Percentiles rank a stretch among this genome's conserved stretches.
Evolutionary conservation across 768 basidiomycete species (phyloP).

Genomic region (Trametes punicea): DNA sequence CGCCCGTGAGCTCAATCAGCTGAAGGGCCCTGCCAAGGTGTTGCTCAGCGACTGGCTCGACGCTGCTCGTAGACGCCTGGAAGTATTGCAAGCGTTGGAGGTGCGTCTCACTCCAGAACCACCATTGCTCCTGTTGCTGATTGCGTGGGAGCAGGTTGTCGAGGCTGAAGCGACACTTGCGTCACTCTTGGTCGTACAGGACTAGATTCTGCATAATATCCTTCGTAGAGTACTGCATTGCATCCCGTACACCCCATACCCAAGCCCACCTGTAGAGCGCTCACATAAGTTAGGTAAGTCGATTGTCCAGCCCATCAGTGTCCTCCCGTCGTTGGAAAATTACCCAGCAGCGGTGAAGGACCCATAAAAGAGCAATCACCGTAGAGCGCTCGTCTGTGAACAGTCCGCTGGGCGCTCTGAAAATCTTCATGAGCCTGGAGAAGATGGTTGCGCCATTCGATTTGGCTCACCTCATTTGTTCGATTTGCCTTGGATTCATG

Average conservation of each 20-base stretch:
- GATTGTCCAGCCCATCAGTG: background rate
- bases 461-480: constrained; percentile 79
- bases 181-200: constrained; percentile 60
- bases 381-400: constrained; percentile 46
- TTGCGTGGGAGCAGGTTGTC: constrained; percentile 52
- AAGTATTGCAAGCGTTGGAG: constrained; percentile 91
- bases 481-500: constrained; percentile 76
- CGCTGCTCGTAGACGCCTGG: constrained; percentile 81
- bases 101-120: constrained; percentile 34
- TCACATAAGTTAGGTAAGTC: background rate
- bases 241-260: constrained; percentile 8
- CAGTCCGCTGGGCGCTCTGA: constrained; percentile 39
- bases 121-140: constrained; percentile 10
- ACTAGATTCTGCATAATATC: constrained; percentile 24
- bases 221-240: constrained; percentile 15
- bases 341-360: too few species aligned
- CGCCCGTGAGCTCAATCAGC: constrained; percentile 86
- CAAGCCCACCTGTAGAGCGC: background rate
- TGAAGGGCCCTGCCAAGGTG: constrained; percentile 75
- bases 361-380: too few species aligned
- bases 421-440: constrained; percentile 83
- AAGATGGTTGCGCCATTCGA: constrained; percentile 79
- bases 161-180: constrained; percentile 82
- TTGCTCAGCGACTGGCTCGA: constrained; percentile 86
- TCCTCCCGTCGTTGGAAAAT: background rate